Percentiles rank a stretch among this genome's conserved stretches.
Conservation (phyloP, 2,329 filamentous ascomycete species). For the Emmonsiellopsis sp. region DNA sequence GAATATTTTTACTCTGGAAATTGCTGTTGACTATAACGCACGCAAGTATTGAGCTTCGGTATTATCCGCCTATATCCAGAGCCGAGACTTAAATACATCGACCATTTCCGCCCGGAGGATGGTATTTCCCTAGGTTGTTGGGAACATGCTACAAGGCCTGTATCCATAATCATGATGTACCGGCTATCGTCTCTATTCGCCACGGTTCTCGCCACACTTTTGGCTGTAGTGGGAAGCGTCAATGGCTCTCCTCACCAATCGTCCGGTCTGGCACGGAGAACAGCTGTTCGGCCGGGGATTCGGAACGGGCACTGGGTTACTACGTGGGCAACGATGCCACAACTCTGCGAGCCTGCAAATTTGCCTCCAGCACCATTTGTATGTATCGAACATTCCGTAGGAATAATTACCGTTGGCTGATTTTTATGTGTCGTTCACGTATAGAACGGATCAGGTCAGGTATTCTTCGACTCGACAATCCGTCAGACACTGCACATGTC, state of each 20-base stretch:
- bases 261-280: background rate
- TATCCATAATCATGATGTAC: background rate
- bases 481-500: slow-evolving; percentile 58
- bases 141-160: background rate
- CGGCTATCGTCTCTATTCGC: background rate
- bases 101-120: background rate
- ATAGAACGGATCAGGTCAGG: slow-evolving; percentile 40
- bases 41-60: too few species aligned
- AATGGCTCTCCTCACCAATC: background rate
- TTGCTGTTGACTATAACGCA: too few species aligned
- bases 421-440: background rate
- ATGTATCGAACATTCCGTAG: slow-evolving; percentile 18
- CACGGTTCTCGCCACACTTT: background rate
- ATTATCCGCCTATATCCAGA: too few species aligned
- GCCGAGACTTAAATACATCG: background rate
- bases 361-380: slow-evolving; percentile 54
- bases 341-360: slow-evolving; percentile 54
- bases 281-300: background rate
- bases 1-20: too few species aligned
- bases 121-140: background rate
- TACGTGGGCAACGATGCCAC: slow-evolving; percentile 59
- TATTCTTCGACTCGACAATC: slow-evolving; percentile 55
- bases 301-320: slow-evolving; percentile 42
- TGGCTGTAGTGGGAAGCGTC: background rate
- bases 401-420: background rate